Base-by-base conservation (phyloP, 1,139 yeast genomes). In the Pichia sp. region DNA sequence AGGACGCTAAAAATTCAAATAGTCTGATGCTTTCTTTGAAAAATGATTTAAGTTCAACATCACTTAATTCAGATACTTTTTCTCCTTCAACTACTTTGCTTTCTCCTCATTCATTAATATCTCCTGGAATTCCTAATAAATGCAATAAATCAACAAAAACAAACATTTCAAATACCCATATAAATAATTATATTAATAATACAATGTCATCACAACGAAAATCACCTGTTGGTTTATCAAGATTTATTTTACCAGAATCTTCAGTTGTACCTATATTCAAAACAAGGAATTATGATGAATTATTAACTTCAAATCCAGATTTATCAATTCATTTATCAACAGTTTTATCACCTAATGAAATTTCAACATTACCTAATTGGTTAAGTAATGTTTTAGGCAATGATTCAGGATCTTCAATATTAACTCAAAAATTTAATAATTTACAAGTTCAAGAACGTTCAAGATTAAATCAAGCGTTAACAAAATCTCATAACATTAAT, bases 271-370 rank as follows among this genome's bases (percentile, higher is more conserved):
- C 63, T 11, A 49, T 61, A 21, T 68, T 67, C 54, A 66, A 64
- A 48, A 59, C 68, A 19, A 53, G 69, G 32, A 70, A 66, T 46
- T 63, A 66, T 38, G 72, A 69, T 43, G 72, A 68, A 47, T 41
- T 63, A 20, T 43, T 62, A 26, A 47, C 57, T 5, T 29, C 49
- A 15, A 49, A 51, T 14, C 50, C 59, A 1, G 65, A 60, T 41
- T 33, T 43, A 5, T 37, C 55, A 2, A 46, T 63, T 29, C 61
- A 59, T 34, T 53, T 65, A 30, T 49, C 53, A 21, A 50, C 57
- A 2, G 32, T 33, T 20, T 35, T 49, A 41, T 45, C 49, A 27
- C 46, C 52, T 19, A 49, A 46, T 37, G 57, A 50, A 43, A 44
- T 51, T 21, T 51, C 52, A 9, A 23, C 14, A 2, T 52, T 68